A percentile compares a stretch with the other conserved stretches of the same genome.
Conservation (phyloP, 202 grass and related monocot genomes). For the Dendrocalamus latiflorus region DNA sequence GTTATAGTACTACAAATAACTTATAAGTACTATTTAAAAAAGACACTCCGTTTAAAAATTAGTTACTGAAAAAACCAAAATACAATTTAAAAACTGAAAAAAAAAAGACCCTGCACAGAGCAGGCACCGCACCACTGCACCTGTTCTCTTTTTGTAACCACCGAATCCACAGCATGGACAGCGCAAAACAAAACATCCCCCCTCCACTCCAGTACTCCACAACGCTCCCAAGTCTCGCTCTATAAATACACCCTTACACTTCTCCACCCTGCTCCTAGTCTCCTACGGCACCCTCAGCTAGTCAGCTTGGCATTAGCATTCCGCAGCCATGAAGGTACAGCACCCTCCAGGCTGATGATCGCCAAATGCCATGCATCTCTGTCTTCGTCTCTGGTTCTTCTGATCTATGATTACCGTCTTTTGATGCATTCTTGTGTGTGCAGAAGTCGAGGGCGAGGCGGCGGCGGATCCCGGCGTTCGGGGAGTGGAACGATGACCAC, state of each 20-base stretch:
- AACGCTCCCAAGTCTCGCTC: neutral
- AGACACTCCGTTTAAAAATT: too few species aligned
- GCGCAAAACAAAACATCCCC: neutral
- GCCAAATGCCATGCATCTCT: neutral
- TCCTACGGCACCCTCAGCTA: neutral
- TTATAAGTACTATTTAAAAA: too few species aligned
- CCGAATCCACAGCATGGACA: neutral
- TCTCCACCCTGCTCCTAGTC: neutral
- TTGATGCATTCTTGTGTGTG: too few species aligned
- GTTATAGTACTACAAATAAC: too few species aligned
- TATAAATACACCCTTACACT: neutral
- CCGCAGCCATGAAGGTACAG: neutral
- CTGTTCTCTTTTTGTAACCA: neutral
- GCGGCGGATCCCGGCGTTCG: constrained; percentile 51
- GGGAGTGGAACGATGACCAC: constrained; percentile 61
- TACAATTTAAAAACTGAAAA: too few species aligned
- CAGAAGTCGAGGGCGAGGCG: constrained; percentile 29
- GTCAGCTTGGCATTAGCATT: neutral
- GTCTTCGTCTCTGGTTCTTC: neutral
- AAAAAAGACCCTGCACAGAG: too few species aligned
- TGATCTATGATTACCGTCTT: too few species aligned
- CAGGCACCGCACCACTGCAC: neutral
- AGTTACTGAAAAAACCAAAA: too few species aligned
- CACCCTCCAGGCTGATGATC: neutral
- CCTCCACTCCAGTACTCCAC: neutral